Conservation (phyloP, 2,329 filamentous ascomycete species). For the Fusarium sp. region DNA sequence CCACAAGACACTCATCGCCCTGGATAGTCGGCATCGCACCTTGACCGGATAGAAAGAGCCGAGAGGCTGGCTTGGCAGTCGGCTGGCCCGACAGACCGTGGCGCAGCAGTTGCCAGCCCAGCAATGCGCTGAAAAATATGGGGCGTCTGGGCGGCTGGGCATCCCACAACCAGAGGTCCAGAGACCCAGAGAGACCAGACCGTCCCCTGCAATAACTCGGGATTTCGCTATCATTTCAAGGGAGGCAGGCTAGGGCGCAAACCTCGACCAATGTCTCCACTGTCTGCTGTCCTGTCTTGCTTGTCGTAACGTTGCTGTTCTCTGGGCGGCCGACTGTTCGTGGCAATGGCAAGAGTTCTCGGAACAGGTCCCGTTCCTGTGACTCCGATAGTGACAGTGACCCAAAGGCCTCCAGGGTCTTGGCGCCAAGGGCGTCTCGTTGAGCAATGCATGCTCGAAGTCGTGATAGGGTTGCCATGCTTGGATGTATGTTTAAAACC, state of each 20-base stretch:
- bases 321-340: conserved; percentile 15
- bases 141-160: conserved; percentile 38
- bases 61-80: conserved; percentile 46
- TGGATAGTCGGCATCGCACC: conserved; percentile 37
- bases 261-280: conserved; percentile 34
- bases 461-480: conserved; percentile 42
- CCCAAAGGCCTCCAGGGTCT: neutral
- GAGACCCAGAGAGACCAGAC: conserved; percentile 27
- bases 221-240: conserved; percentile 29
- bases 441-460: conserved; percentile 29
- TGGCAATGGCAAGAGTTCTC: neutral
- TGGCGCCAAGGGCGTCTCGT: conserved; percentile 19
- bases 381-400: neutral
- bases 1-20: conserved; percentile 25
- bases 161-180: conserved; percentile 33
- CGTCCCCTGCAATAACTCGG: conserved; percentile 34
- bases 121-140: conserved; percentile 42
- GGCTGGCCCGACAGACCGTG: conserved; percentile 43
- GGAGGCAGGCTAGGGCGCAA: conserved; percentile 36
- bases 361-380: neutral
- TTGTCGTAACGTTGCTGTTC: conserved; percentile 22
- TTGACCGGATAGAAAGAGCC: conserved; percentile 44
- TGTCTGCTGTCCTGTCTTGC: conserved; percentile 28
- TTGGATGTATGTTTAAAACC: conserved; percentile 42
- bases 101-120: conserved; percentile 41